Evolutionary conservation across 2,329 filamentous ascomycete species (phyloP).

Genomic region (Pseudogymnoascus sp.): DNA sequence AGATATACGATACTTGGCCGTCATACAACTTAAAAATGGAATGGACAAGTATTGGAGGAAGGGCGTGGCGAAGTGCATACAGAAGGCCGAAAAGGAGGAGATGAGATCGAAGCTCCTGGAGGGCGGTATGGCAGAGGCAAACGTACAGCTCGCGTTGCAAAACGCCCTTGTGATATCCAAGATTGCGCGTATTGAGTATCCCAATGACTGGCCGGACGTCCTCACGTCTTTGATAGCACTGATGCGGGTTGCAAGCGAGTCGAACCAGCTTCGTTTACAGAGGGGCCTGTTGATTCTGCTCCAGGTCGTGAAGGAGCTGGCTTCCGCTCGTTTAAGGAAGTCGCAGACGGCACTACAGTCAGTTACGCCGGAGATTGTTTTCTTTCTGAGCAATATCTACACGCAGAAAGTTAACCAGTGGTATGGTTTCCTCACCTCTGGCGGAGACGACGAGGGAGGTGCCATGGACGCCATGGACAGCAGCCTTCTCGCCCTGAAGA

Average conservation of each 20-base stretch:
- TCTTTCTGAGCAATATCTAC: conserved; percentile 71
- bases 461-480: conserved; percentile 61
- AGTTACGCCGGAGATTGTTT: conserved; percentile 75
- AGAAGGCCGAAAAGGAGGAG: conserved; percentile 64
- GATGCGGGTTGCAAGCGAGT: conserved; percentile 50
- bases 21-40: conserved; percentile 94
- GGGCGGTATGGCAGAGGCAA: conserved; percentile 68
- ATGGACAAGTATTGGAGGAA: conserved; percentile 92
- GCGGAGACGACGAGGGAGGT: conserved; percentile 49
- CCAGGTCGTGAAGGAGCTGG: conserved; percentile 83
- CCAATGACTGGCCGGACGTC: conserved; percentile 69
- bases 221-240: conserved; percentile 53
- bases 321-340: conserved; percentile 66
- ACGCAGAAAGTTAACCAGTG: conserved; percentile 63
- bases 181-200: conserved; percentile 82
- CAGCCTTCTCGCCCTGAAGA: conserved; percentile 71
- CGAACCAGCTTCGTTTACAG: conserved; percentile 57
- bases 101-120: conserved; percentile 71
- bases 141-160: conserved; percentile 70
- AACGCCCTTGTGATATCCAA: conserved; percentile 85
- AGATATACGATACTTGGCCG: conserved; percentile 77
- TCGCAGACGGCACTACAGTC: conserved; percentile 71
- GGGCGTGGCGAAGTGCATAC: conserved; percentile 51
- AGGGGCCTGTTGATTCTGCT: conserved; percentile 71
- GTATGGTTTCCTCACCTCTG: conserved; percentile 52